Evolutionary conservation across 2,329 filamentous ascomycete species (phyloP).

Genomic region (Thielaviopsis punctulata): DNA sequence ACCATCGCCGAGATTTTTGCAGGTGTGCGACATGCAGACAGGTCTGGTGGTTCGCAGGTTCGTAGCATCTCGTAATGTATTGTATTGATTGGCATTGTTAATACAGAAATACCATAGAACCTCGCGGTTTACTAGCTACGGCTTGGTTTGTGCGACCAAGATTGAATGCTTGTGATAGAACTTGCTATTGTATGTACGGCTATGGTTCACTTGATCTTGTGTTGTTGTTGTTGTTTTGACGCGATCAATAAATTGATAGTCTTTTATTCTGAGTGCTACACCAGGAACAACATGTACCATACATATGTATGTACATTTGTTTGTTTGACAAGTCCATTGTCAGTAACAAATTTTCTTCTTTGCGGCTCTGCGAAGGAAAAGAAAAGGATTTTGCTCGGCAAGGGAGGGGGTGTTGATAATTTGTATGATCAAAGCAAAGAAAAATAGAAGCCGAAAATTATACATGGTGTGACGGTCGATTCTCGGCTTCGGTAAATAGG

Average conservation of each 20-base stretch:
- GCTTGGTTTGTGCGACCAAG: too few relatives aligned
- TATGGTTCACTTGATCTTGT: too few relatives aligned
- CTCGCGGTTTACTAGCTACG: background rate
- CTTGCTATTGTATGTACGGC: too few relatives aligned
- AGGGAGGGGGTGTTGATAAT: background rate
- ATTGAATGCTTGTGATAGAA: too few relatives aligned
- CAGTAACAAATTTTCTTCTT: background rate
- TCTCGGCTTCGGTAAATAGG: constrained; percentile 5
- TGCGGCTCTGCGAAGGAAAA: background rate
- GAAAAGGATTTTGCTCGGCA: background rate
- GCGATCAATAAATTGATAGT: too few relatives aligned
- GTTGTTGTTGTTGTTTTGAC: too few relatives aligned
- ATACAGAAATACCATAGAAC: too few relatives aligned
- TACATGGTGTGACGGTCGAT: background rate
- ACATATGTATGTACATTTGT: background rate
- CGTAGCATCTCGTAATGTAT: background rate
- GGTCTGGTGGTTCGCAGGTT: background rate
- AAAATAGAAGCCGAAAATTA: background rate
- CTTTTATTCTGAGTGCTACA: background rate
- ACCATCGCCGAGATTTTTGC: background rate
- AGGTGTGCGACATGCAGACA: background rate
- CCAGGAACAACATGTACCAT: background rate
- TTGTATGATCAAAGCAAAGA: background rate
- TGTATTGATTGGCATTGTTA: too few relatives aligned
- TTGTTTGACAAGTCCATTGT: background rate